A percentile compares a stretch with the other conserved stretches of the same genome.
Evolutionary conservation across 352 stramenopile species (phyloP).

Genomic region (Phytophthora pluvialis): DNA sequence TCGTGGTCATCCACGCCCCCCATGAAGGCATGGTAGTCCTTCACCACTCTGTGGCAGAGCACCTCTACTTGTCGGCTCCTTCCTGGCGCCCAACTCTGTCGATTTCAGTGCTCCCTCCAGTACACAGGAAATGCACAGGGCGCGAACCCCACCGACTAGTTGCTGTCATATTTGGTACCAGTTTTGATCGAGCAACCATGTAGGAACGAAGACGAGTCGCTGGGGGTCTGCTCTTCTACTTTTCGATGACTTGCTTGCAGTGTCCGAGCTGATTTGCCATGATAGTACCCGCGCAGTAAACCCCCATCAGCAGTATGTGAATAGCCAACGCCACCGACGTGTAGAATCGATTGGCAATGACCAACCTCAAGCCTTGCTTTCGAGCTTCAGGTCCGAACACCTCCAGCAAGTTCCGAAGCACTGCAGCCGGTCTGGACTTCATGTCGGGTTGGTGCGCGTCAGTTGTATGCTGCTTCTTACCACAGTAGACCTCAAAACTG

Average conservation of each 20-base stretch:
- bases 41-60: conserved; percentile 5
- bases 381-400: no score
- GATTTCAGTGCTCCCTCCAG: not conserved
- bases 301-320: no score
- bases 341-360: no score
- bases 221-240: conserved; percentile 12
- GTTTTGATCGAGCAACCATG: conserved; percentile 3
- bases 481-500: no score
- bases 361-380: no score
- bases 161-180: conserved; percentile 12
- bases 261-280: no score
- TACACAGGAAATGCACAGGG: conserved; percentile 19
- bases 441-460: no score
- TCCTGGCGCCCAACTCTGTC: not conserved
- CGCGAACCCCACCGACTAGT: conserved; percentile 16
- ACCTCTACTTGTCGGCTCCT: conserved; percentile 7
- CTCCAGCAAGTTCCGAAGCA: no score
- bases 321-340: no score
- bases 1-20: not conserved
- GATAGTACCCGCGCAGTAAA: no score
- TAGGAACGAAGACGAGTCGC: not conserved
- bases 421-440: no score
- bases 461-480: no score
- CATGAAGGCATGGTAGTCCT: conserved; percentile 16
- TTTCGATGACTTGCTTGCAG: not conserved